Base-by-base conservation (phyloP, 805 yeast genomes). In the Monosporozyma solicola region DNA sequence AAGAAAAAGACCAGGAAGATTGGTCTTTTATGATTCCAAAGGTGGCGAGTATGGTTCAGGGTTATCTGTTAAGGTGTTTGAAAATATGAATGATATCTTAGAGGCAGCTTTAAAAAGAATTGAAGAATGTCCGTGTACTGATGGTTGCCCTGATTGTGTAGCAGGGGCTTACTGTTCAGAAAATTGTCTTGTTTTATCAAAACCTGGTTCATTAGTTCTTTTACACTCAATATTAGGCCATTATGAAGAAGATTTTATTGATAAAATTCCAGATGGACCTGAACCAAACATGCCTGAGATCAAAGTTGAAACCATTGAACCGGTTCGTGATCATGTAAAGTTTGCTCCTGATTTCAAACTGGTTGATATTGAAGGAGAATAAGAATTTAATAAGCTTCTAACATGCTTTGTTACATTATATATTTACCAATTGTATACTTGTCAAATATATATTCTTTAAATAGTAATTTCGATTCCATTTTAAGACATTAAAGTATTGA, bases 11-110 rank as follows among this genome's bases (percentile, higher is more conserved):
- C 98, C 98, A 0, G 96, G 95, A 0, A 73, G 99, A 51, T 71
- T 94, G 49, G 81, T 91, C 1, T 86, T 94, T 59, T 83, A 82
- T 63, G 98, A 94, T 66, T 77, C 88, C 1, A 82, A 83, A 61
- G 96, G 95, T 10, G 96, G 95, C 1, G 75, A 75, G 52, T 72
- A 75, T 47, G 96, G 96, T 0, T 79, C 88, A 0, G 98, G 98
- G 0, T 72, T 92, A 47, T 79, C 89, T 1, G 76, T 82, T 0
- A 85, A 87, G 60, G 88, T 92, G 0, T 92, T 86, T 67, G 92
- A 86, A 54, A 82, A 84, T 60, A 78, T 87, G 29, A 87, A 85
- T 55, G 79, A 79, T 3, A 76, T 94, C 3, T 61, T 92, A 29
- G 68, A 72, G 47, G 77, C 80, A 8, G 84, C 96, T 0, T 69